Evolutionary conservation across 1,284 basidiomycete genomes (phyloP).

Genomic region (Cryptococcus hybrid): DNA sequence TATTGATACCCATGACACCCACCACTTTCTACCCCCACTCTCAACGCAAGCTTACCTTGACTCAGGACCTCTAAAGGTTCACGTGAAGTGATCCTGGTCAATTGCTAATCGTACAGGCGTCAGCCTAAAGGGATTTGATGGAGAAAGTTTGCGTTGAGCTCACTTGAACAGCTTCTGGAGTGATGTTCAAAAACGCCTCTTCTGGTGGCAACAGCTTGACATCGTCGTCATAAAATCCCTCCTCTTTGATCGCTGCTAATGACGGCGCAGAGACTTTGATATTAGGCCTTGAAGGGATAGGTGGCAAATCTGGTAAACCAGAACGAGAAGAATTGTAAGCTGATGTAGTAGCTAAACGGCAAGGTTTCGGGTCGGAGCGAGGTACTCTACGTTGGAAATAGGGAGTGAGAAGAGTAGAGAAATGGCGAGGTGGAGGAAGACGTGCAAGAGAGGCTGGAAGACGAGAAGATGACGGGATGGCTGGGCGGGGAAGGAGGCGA

Average conservation of each 20-base stretch:
- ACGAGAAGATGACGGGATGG: background rate
- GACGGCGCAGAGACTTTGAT: slow-evolving; percentile 36
- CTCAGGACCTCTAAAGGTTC: slow-evolving; percentile 42
- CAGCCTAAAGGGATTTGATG: background rate
- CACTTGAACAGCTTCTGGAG: slow-evolving; percentile 41
- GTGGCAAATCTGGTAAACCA: slow-evolving; percentile 5
- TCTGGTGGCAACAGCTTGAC: slow-evolving; percentile 32
- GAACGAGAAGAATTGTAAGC: slow-evolving; percentile 3
- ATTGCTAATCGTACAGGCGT: slow-evolving; percentile 32
- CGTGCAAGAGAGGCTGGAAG: background rate
- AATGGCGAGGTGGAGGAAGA: background rate
- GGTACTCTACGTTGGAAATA: background rate
- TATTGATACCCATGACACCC: slow-evolving; percentile 61
- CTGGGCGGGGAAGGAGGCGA: background rate
- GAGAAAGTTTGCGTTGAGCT: slow-evolving; percentile 7
- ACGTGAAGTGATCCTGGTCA: slow-evolving; percentile 41
- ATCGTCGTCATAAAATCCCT: slow-evolving; percentile 47
- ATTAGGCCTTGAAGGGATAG: slow-evolving; percentile 7
- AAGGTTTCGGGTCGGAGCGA: background rate
- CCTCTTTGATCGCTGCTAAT: slow-evolving; percentile 39
- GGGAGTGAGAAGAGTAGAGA: background rate
- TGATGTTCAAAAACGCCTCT: slow-evolving; percentile 39
- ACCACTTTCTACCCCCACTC: slow-evolving; percentile 57
- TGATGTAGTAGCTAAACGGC: slow-evolving; percentile 9
- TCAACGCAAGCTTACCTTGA: slow-evolving; percentile 49